These are phyloP conservation scores for Bertia moriformis DNA, from an alignment of 2,329 filamentous ascomycete genomes.

Conservation along the genomic window DNA sequence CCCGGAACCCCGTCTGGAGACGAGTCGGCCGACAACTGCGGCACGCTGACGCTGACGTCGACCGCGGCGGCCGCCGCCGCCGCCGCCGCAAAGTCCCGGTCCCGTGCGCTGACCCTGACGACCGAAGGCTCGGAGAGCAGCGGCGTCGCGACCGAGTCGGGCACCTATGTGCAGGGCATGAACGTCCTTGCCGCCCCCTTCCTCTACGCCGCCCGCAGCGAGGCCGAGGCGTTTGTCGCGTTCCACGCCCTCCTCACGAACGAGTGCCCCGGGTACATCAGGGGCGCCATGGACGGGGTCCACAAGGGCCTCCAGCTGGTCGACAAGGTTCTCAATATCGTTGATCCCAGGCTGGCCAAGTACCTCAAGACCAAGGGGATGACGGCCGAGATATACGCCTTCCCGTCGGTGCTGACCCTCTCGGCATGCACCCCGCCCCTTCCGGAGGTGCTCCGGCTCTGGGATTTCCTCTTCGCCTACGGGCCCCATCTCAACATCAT, in stretches of 20 bases:
- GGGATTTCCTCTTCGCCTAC: slow-evolving; percentile 96
- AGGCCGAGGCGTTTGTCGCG: slow-evolving; percentile 84
- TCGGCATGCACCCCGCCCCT: slow-evolving; percentile 91
- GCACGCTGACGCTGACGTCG: too few relatives aligned
- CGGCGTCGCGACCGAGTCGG: slow-evolving; percentile 44
- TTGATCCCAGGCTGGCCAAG: slow-evolving; percentile 73
- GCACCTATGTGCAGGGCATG: slow-evolving; percentile 96
- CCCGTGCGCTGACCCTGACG: slow-evolving; percentile 43
- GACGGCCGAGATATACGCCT: slow-evolving; percentile 88
- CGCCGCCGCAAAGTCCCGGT: slow-evolving; percentile 30
- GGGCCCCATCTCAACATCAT: slow-evolving; percentile 88
- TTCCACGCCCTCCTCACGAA: slow-evolving; percentile 77
- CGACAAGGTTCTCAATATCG: slow-evolving; percentile 79
- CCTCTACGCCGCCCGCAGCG: slow-evolving; percentile 82
- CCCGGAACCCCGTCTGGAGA: slow-evolving; percentile 13
- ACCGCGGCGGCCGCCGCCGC: slow-evolving; percentile 13
- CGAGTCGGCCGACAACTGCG: neutral
- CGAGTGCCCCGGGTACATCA: slow-evolving; percentile 85
- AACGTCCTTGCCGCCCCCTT: slow-evolving; percentile 94
- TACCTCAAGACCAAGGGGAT: slow-evolving; percentile 78
- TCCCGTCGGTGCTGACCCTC: slow-evolving; percentile 83
- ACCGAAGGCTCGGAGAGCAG: slow-evolving; percentile 51
- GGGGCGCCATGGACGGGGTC: slow-evolving; percentile 92
- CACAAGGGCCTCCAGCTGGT: slow-evolving; percentile 83
- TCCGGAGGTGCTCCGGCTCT: slow-evolving; percentile 80